Base-by-base conservation (phyloP, 1,139 yeast genomes). In the Saccharomyces hybrid region DNA sequence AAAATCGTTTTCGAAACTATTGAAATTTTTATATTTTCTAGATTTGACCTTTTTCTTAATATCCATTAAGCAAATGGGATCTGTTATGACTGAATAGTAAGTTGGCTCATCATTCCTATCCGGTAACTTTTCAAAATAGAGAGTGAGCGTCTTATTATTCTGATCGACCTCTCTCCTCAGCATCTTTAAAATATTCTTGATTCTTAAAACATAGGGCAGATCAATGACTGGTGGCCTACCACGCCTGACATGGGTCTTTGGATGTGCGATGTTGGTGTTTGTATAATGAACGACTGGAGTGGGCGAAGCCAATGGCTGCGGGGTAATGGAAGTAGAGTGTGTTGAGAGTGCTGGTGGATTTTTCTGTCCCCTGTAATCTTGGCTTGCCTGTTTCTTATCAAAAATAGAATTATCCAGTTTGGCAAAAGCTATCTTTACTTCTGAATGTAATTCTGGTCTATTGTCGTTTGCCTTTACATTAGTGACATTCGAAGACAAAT, bases 211-310 rank as follows among this genome's bases (percentile, higher is more conserved):
- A 70, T 86, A 93, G 4, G 97, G 97, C 64, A 87, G 84, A 70
- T 91, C 98, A 56, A 91, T 93, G 53, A 91, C 87, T 1, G 98
- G 98, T 8, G 98, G 98, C 66, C 97, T 81, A 49, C 97, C 97
- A 66, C 98, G 82, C 77, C 66, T 65, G 53, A 66, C 60, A 49
- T 66, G 70, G n/a, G 63, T 62, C 58, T 82, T 86, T 16, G 72
- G 59, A 51, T 61, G 63, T 38, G 48, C 14, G 0, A 51, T 9
- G n/a, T 9, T 38, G n/a, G 1, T 11, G 11, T 38, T 38, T 38
- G 44, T 16, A 38, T 38, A 38, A 13, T 38, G 11, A 38, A 38
- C n/a, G 11, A 16, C 26, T 38, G 44, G 44, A 38, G 44, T 38
- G n/a, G 44, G 44, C 6, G 44, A 38, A 20, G 26, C 44, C 23